These are phyloP conservation scores for Iris macrosiphon DNA, from an alignment of 106 monocot species.

Conservation along the genomic window DNA sequence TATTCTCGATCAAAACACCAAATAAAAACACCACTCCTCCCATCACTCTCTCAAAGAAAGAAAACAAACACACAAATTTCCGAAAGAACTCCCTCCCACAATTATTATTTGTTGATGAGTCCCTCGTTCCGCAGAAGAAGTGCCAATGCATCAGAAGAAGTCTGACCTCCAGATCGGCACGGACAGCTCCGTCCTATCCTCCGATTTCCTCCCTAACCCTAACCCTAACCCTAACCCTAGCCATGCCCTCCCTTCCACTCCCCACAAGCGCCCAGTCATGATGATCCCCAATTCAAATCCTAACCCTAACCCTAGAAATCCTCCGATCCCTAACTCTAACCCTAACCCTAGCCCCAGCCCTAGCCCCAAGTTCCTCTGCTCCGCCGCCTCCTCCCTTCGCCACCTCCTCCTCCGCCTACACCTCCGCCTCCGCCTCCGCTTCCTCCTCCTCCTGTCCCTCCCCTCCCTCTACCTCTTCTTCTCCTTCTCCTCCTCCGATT, in stretches of 20 bases:
- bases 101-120: too few relatives aligned
- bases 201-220: constrained; percentile 10
- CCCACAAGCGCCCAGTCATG: constrained; percentile 17
- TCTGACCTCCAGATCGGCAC: constrained; percentile 11
- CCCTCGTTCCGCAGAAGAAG: too few relatives aligned
- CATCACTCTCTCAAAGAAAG: too few relatives aligned
- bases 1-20: too few relatives aligned
- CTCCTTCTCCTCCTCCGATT: not conserved
- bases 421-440: constrained; percentile 2
- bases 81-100: too few relatives aligned
- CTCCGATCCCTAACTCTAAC: not conserved
- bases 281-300: not conserved
- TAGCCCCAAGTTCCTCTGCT: constrained; percentile 2
- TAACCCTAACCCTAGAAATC: not conserved
- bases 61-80: too few relatives aligned
- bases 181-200: constrained; percentile 11
- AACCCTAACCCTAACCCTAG: not conserved
- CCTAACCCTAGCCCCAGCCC: not conserved
- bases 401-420: not conserved
- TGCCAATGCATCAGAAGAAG: constrained; percentile 8
- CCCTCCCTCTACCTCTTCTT: constrained; percentile 6
- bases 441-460: not conserved
- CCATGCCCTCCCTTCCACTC: constrained; percentile 1
- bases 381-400: not conserved
- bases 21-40: too few relatives aligned